Evolutionary conservation across 1,139 yeast species (phyloP).

Genomic region (Yamadazyma taylorii): DNA sequence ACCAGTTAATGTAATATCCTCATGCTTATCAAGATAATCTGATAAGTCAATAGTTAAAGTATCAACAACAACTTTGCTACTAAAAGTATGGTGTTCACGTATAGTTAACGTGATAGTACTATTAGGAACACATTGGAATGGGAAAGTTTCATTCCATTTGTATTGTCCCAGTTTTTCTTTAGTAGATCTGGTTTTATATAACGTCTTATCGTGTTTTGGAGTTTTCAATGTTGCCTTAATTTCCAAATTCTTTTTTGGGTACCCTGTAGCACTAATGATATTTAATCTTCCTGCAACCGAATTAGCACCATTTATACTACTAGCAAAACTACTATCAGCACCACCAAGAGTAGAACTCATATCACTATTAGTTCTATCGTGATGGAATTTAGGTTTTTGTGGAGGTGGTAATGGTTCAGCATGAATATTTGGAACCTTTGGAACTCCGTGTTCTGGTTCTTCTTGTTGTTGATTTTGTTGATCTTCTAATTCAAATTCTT

Average conservation of each 20-base stretch:
- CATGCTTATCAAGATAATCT: slow-evolving; percentile 37
- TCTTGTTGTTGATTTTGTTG: slow-evolving; percentile 5
- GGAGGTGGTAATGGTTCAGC: slow-evolving; percentile 43
- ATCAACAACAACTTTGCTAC: slow-evolving; percentile 68
- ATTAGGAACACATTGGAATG: slow-evolving; percentile 65
- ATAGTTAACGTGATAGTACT: slow-evolving; percentile 60
- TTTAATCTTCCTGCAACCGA: slow-evolving; percentile 56
- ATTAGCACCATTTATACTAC: slow-evolving; percentile 37
- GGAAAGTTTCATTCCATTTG: slow-evolving; percentile 64
- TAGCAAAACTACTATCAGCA: slow-evolving; percentile 38
- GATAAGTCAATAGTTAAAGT: slow-evolving; percentile 43
- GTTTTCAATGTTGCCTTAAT: slow-evolving; percentile 55
- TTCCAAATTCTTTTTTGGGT: slow-evolving; percentile 34
- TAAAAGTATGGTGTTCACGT: slow-evolving; percentile 70
- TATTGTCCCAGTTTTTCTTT: slow-evolving; percentile 51
- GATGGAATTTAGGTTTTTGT: slow-evolving; percentile 30
- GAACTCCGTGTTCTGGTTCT: slow-evolving; percentile 10
- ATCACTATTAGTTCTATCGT: slow-evolving; percentile 27
- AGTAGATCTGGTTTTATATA: slow-evolving; percentile 63
- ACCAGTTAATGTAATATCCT: slow-evolving; percentile 27
- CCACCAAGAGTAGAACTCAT: slow-evolving; percentile 29
- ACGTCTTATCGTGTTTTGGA: slow-evolving; percentile 52
- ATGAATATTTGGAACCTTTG: slow-evolving; percentile 36
- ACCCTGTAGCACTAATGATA: slow-evolving; percentile 44
- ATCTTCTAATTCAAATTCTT: slow-evolving; percentile 4